A percentile compares a stretch with the other conserved stretches of the same genome.
Conservation (phyloP, 306 rosid species). For the Acacia confusa region DNA sequence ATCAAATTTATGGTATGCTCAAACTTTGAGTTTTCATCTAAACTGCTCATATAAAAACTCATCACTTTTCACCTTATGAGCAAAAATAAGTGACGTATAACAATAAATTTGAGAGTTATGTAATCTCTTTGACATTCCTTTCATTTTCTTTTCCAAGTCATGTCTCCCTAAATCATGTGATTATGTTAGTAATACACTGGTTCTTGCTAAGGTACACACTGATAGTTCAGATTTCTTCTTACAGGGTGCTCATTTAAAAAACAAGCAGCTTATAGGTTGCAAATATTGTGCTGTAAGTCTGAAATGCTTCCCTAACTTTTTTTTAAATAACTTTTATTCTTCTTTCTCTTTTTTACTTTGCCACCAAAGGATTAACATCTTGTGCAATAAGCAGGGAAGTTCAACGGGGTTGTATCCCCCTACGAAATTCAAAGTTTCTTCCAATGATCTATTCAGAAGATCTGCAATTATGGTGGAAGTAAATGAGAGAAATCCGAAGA, state of each 20-base stretch:
- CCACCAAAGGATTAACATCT: conserved; percentile 28
- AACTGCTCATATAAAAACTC: background rate
- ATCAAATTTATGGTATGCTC: background rate
- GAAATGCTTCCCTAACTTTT: conserved; percentile 5
- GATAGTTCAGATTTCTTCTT: conserved; percentile 34
- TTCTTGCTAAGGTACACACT: conserved; percentile 22
- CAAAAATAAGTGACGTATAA: background rate
- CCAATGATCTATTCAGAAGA: conserved; percentile 60
- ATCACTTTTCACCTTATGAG: conserved; percentile 14
- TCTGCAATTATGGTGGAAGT: conserved; percentile 71
- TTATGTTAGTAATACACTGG: conserved; percentile 11
- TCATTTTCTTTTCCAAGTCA: background rate
- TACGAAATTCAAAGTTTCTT: conserved; percentile 76
- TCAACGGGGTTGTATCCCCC: conserved; percentile 58
- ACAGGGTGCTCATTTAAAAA: conserved; percentile 54
- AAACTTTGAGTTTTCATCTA: conserved; percentile 10
- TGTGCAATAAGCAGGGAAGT: conserved; percentile 55
- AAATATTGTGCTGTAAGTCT: conserved; percentile 82
- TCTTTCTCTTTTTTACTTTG: conserved; percentile 6
- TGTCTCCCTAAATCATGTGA: background rate
- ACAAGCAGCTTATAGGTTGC: conserved; percentile 54
- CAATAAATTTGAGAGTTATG: background rate
- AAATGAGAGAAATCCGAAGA: conserved; percentile 45
- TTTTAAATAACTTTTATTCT: background rate
- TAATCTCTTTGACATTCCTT: background rate